Conservation (phyloP, 2,329 filamentous ascomycete species). For the Fusarium stilboides region DNA sequence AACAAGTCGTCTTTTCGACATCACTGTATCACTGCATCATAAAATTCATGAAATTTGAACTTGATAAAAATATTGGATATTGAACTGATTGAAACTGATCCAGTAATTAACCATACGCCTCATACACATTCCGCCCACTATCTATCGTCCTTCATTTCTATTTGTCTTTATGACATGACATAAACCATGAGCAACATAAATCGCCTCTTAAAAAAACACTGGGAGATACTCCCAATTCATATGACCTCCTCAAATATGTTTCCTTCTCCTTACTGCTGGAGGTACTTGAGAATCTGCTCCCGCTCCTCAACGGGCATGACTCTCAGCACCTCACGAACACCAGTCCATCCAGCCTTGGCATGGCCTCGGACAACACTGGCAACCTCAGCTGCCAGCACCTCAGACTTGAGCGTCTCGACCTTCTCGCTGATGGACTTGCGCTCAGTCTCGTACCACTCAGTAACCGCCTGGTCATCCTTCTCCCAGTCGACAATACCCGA, state of each 20-base stretch:
- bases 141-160: constrained; percentile 47
- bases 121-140: constrained; percentile 40
- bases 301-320: constrained; percentile 92
- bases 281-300: constrained; percentile 80
- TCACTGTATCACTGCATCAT: too few relatives aligned
- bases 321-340: constrained; percentile 86
- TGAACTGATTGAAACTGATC: constrained; percentile 39
- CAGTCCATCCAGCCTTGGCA: constrained; percentile 82
- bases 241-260: not conserved
- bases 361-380: constrained; percentile 62
- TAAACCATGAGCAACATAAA: constrained; percentile 43
- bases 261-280: constrained; percentile 59
- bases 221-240: constrained; percentile 22
- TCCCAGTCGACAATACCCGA: constrained; percentile 83
- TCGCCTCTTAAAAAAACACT: constrained; percentile 39
- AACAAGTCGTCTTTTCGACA: too few relatives aligned
- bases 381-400: constrained; percentile 70
- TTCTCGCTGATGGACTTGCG: constrained; percentile 85
- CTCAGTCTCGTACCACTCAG: constrained; percentile 97
- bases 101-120: constrained; percentile 43
- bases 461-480: constrained; percentile 84
- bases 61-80: constrained; percentile 38
- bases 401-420: constrained; percentile 86
- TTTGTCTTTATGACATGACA: constrained; percentile 37
- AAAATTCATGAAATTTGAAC: not conserved